phyloP scores from a whole-genome alignment of 192 early-diverging fungal genomes.

The Gonapodya sp. region DNA sequence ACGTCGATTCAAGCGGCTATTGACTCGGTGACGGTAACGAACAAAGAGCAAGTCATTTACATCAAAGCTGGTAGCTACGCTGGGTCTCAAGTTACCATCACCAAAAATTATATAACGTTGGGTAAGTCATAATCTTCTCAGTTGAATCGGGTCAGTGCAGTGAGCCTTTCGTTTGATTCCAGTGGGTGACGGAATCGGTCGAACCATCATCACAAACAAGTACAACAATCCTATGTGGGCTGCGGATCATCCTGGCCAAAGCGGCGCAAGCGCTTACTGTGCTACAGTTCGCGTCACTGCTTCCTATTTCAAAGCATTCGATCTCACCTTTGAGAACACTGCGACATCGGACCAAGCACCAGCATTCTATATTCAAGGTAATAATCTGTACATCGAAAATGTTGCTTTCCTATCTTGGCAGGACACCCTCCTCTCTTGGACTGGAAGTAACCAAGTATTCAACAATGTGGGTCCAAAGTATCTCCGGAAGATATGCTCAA shows the following conservation, averaged over 20 bases:
- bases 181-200: not conserved
- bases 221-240: not conserved
- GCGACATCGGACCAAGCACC: not conserved
- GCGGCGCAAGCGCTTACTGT: slow-evolving; percentile 12
- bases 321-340: slow-evolving; percentile 13
- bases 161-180: not conserved
- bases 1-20: slow-evolving; percentile 9
- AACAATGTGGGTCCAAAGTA: not conserved
- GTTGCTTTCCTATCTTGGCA: not conserved
- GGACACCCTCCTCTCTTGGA: not conserved
- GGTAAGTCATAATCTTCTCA: slow-evolving; percentile 7
- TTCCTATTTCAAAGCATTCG: slow-evolving; percentile 12
- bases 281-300: slow-evolving; percentile 10
- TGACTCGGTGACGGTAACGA: not conserved
- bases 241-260: not conserved
- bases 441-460: not conserved
- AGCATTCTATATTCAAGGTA: not conserved
- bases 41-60: slow-evolving; percentile 7
- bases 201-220: not conserved
- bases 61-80: slow-evolving; percentile 10
- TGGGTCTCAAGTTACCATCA: slow-evolving; percentile 8
- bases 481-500: not conserved
- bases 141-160: no score
- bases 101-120: not conserved
- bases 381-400: not conserved